Evolutionary conservation across 345 rosid species (phyloP).

Genomic region (Tarenaya hassleriana): DNA sequence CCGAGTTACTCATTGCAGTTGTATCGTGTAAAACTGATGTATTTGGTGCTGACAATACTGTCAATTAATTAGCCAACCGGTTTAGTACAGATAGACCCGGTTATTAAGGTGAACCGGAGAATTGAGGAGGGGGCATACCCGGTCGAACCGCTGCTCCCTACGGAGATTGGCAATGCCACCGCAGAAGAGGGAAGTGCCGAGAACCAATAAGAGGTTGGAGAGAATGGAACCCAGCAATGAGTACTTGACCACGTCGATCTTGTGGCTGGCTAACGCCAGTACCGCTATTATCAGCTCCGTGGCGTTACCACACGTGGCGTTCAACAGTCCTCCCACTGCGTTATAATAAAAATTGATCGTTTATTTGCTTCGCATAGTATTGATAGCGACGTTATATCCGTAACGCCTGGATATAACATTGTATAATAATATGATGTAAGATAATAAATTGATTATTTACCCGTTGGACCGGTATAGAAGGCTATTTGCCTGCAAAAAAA

Average conservation of each 20-base stretch:
- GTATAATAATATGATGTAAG: not conserved
- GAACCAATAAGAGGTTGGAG: slow-evolving; percentile 88
- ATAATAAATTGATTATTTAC: slow-evolving; percentile 44
- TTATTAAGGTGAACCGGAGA: not conserved
- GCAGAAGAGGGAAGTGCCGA: slow-evolving; percentile 81
- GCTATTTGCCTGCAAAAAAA: slow-evolving; percentile 68
- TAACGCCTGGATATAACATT: not conserved
- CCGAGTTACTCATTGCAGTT: too few species aligned
- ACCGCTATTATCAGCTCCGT: slow-evolving; percentile 85
- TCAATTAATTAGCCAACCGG: not conserved
- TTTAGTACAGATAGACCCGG: not conserved
- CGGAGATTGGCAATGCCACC: slow-evolving; percentile 74
- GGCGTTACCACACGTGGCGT: slow-evolving; percentile 95
- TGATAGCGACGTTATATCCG: not conserved
- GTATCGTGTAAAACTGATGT: too few species aligned
- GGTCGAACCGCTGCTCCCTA: slow-evolving; percentile 67
- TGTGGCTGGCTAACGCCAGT: slow-evolving; percentile 51
- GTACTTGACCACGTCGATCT: slow-evolving; percentile 72
- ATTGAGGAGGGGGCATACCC: slow-evolving; percentile 29
- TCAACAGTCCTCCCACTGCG: slow-evolving; percentile 82
- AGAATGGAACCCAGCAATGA: slow-evolving; percentile 84
- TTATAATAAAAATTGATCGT: not conserved
- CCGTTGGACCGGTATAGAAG: slow-evolving; percentile 81
- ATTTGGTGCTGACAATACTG: too few species aligned
- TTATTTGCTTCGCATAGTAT: too few species aligned